Conservation (phyloP, 805 yeast genomes). For the Candida krabiensis region DNA sequence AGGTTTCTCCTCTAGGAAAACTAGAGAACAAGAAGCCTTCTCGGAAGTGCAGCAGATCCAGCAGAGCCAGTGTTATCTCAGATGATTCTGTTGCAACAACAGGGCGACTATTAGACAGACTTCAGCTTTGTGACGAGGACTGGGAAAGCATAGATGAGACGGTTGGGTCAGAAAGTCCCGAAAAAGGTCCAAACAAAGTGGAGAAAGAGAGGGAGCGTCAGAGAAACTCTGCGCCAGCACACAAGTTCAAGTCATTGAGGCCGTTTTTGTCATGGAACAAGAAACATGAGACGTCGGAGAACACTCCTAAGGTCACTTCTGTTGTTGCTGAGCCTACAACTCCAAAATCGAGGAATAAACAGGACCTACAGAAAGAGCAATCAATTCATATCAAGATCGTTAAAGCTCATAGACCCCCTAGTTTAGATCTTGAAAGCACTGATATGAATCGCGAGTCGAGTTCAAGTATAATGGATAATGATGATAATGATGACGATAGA, state of each 20-base stretch:
- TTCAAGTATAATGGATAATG: not conserved
- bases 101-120: slow-evolving; percentile 33
- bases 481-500: slow-evolving; percentile 2
- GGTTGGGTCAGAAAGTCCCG: not conserved
- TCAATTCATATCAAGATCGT: not conserved
- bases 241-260: slow-evolving; percentile 31
- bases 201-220: not conserved
- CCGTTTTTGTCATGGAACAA: slow-evolving; percentile 23
- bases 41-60: slow-evolving; percentile 12
- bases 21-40: slow-evolving; percentile 7
- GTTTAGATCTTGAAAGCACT: not conserved
- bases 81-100: slow-evolving; percentile 29
- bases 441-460: not conserved
- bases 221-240: slow-evolving; percentile 26
- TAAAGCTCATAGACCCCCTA: not conserved
- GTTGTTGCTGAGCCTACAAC: not conserved
- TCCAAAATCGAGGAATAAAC: not conserved
- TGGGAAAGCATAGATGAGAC: slow-evolving; percentile 19
- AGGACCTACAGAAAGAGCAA: too few relatives aligned
- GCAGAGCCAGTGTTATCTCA: slow-evolving; percentile 24
- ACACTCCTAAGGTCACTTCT: not conserved
- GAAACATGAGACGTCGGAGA: slow-evolving; percentile 3
- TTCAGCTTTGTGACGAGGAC: slow-evolving; percentile 33
- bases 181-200: not conserved
- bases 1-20: slow-evolving; percentile 13